Evolutionary conservation across 1,284 basidiomycete species (phyloP).

Genomic region (Gomphus bonarii): DNA sequence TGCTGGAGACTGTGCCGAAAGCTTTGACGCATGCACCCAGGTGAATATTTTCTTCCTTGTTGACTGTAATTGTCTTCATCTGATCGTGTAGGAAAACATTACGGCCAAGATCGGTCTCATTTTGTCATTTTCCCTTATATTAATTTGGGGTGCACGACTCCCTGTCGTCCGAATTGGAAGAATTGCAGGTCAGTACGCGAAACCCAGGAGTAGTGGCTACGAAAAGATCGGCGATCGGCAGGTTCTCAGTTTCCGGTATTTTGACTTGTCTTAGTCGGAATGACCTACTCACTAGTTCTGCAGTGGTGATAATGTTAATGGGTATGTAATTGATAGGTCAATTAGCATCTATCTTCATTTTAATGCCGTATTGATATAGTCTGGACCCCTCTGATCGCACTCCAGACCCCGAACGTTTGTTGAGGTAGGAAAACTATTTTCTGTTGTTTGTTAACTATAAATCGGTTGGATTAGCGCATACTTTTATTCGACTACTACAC

Average conservation of each 20-base stretch:
- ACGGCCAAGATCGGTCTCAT: slow-evolving; percentile 91
- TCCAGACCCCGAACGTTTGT: slow-evolving; percentile 82
- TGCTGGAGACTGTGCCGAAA: slow-evolving; percentile 95
- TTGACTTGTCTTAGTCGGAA: not conserved
- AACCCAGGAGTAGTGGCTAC: slow-evolving; percentile 82
- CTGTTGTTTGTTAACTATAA: not conserved
- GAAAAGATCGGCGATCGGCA: slow-evolving; percentile 67
- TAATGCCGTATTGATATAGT: slow-evolving; percentile 25
- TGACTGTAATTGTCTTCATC: not conserved
- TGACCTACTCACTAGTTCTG: slow-evolving; percentile 8
- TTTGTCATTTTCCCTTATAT: slow-evolving; percentile 89
- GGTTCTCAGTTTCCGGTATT: slow-evolving; percentile 71
- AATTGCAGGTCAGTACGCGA: slow-evolving; percentile 95
- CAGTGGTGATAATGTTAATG: slow-evolving; percentile 96
- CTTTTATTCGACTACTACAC: slow-evolving; percentile 89
- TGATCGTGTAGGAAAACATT: slow-evolving; percentile 65
- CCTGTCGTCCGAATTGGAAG: slow-evolving; percentile 88
- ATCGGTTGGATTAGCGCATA: slow-evolving; percentile 56
- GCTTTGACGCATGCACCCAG: slow-evolving; percentile 84
- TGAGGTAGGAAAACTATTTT: slow-evolving; percentile 41
- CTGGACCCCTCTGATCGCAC: slow-evolving; percentile 66
- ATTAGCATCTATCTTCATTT: not conserved
- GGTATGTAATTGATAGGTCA: slow-evolving; percentile 35
- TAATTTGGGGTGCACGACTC: slow-evolving; percentile 86
- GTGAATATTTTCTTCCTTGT: slow-evolving; percentile 31